Conservation (phyloP, 2,329 filamentous ascomycete genomes). For the Pseudocercospora fijiensis region DNA sequence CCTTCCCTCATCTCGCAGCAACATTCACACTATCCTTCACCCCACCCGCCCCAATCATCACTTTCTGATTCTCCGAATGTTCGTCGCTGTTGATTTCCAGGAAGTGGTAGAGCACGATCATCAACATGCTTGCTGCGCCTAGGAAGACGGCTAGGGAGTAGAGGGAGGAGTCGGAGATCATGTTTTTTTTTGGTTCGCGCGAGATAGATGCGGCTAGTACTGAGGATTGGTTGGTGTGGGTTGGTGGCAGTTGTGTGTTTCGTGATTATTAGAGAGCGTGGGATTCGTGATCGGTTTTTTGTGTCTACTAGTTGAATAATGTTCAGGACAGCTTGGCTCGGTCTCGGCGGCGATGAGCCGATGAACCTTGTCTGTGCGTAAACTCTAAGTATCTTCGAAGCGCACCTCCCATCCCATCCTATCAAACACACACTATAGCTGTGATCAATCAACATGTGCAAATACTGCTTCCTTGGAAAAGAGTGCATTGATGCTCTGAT, state of each 20-base stretch:
- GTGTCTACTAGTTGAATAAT: no score
- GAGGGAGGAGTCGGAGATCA: slow-evolving; percentile 93
- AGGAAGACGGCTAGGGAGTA: slow-evolving; percentile 92
- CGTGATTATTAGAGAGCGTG: background rate
- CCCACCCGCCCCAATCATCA: background rate
- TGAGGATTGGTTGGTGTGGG: no score
- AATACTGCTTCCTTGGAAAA: slow-evolving; percentile 15
- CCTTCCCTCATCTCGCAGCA: background rate
- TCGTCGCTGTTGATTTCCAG: slow-evolving; percentile 82
- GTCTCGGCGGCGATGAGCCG: background rate
- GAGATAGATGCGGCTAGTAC: no score
- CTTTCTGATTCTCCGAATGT: slow-evolving; percentile 11
- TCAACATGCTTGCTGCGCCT: slow-evolving; percentile 81
- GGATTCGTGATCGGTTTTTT: no score
- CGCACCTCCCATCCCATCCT: background rate
- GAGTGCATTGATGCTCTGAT: slow-evolving; percentile 16
- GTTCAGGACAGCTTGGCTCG: background rate
- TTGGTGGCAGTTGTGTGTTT: background rate
- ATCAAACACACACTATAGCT: background rate
- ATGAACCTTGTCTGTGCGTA: background rate
- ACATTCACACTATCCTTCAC: slow-evolving; percentile 10
- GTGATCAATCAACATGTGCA: slow-evolving; percentile 5
- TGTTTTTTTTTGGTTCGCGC: no score
- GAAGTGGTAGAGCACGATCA: slow-evolving; percentile 95
- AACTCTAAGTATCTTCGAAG: background rate